Percentiles rank a stretch among this genome's conserved stretches.
These are phyloP conservation scores for Colletotrichum noveboracense DNA, from an alignment of 2,329 filamentous ascomycete species.

Conservation along the genomic window DNA sequence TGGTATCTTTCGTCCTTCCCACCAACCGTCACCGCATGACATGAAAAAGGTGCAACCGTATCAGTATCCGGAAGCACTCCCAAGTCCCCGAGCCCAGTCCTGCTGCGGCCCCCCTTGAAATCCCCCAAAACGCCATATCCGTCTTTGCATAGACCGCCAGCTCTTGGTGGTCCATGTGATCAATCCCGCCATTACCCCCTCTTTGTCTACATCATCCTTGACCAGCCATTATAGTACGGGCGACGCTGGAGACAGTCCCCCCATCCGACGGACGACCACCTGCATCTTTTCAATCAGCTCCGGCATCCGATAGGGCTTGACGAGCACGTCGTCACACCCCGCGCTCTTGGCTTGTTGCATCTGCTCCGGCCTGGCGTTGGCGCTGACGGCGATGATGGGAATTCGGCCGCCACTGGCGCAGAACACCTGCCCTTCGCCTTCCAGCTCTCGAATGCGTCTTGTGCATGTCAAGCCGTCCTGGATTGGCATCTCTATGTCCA, in stretches of 20 bases:
- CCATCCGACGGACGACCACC: slow-evolving; percentile 44
- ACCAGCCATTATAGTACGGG: not conserved
- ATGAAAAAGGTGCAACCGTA: not conserved
- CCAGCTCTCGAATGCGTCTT: slow-evolving; percentile 65
- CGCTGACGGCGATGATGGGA: slow-evolving; percentile 71
- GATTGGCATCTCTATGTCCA: slow-evolving; percentile 81
- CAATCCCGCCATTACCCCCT: not conserved
- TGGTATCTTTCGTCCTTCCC: not conserved
- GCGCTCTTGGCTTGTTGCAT: slow-evolving; percentile 54
- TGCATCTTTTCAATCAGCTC: slow-evolving; percentile 67
- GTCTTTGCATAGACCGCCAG: slow-evolving; percentile 1
- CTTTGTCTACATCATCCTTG: not conserved
- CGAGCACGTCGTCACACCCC: slow-evolving; percentile 68
- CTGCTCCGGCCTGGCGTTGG: slow-evolving; percentile 71
- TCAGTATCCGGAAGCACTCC: not conserved
- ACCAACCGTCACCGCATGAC: not conserved
- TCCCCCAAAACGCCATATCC: slow-evolving; percentile 6
- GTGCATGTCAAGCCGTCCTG: slow-evolving; percentile 75
- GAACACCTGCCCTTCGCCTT: slow-evolving; percentile 56
- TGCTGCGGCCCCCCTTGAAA: not conserved
- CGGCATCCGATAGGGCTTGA: slow-evolving; percentile 73
- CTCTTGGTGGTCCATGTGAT: slow-evolving; percentile 6
- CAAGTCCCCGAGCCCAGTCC: slow-evolving; percentile 9
- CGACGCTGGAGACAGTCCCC: slow-evolving; percentile 8
- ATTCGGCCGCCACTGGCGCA: slow-evolving; percentile 52